Evolutionary conservation across 2,329 filamentous ascomycete genomes (phyloP), one percentile per base, ranked within the genome.

Genomic region (Arachnopeziza araneosa): DNA sequence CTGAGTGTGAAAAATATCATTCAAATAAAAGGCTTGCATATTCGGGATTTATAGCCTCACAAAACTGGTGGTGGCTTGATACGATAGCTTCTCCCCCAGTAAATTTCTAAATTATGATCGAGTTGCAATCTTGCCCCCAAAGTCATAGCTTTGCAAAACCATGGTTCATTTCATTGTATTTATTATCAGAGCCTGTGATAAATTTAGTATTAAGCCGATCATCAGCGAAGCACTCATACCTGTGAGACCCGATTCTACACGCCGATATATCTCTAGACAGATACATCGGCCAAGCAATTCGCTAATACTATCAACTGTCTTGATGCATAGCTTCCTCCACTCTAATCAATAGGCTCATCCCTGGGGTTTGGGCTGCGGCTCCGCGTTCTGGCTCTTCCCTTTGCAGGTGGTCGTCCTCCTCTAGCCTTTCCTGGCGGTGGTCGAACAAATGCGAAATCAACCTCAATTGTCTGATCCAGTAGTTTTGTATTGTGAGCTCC

Each of bases 381-480:
- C 50, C 72, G 63, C 44, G 65, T 71, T 60, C 72, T 70, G 2
- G 68, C 70, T 64, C 70, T 68, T 44, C 67, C 69, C 60, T 72
- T 72, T 14, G 66, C 57, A 22, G 69, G 69, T 55, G 67, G 66
- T 58, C 72, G 67, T 54, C 74, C 75, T 54, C 65, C 69, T 57
- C 70, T 71, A n/a, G 69, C 72, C 72, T 86, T 86, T 59, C 79
- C 81, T 21, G 87, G 88, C 19, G 90, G 90, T 60, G 90, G 90
- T 54, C 90, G 80, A 61, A 95, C 90, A 72, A 95, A 95, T 1
- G 90, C 91, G 75, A 92, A 95, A 76, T 95, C 90, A 62, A 93
- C 90, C 61, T 83, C 78, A 65, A 95, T 82, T 8, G 87, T 91
- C 79, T 95, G 90, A 68, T 95, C 90, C 52, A 95, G 82, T 59